phyloP scores from a whole-genome alignment of 495 filamentous ascomycete species.

The Gamarada debralockiae region DNA sequence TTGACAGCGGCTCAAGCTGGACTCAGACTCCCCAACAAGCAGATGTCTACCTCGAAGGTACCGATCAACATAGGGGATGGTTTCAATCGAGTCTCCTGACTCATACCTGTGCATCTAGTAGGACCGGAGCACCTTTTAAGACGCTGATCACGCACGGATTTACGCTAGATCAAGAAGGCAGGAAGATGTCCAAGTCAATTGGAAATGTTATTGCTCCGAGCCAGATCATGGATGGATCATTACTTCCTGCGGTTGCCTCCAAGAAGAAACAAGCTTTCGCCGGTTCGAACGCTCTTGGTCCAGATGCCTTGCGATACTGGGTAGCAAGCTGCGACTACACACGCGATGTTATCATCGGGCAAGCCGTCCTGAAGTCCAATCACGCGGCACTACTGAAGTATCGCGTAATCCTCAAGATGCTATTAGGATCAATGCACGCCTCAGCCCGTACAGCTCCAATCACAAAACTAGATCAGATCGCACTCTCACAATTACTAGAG shows the following conservation, averaged over 20 bases:
- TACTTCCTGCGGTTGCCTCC: slow-evolving; percentile 48
- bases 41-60: slow-evolving; percentile 90
- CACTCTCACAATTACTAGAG: slow-evolving; percentile 66
- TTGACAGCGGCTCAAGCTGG: slow-evolving; percentile 97
- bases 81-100: slow-evolving; percentile 99
- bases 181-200: slow-evolving; percentile 97
- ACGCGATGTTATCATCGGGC: slow-evolving; percentile 74
- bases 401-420: slow-evolving; percentile 80
- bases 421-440: slow-evolving; percentile 73
- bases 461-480: slow-evolving; percentile 64
- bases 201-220: slow-evolving; percentile 84
- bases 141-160: slow-evolving; percentile 93
- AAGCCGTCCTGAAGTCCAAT: slow-evolving; percentile 67
- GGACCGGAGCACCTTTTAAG: slow-evolving; percentile 63
- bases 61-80: slow-evolving; percentile 96
- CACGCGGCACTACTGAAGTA: slow-evolving; percentile 78
- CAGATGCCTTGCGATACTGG: slow-evolving; percentile 91
- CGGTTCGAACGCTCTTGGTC: slow-evolving; percentile 23
- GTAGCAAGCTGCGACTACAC: slow-evolving; percentile 89
- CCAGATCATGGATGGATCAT: slow-evolving; percentile 76
- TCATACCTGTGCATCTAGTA: slow-evolving; percentile 48
- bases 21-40: slow-evolving; percentile 59
- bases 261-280: slow-evolving; percentile 31
- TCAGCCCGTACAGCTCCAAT: slow-evolving; percentile 44
- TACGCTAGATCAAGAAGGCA: slow-evolving; percentile 79